These are phyloP conservation scores for Microascus cirrosus DNA, from an alignment of 2,329 filamentous ascomycete genomes.

Conservation along the genomic window DNA sequence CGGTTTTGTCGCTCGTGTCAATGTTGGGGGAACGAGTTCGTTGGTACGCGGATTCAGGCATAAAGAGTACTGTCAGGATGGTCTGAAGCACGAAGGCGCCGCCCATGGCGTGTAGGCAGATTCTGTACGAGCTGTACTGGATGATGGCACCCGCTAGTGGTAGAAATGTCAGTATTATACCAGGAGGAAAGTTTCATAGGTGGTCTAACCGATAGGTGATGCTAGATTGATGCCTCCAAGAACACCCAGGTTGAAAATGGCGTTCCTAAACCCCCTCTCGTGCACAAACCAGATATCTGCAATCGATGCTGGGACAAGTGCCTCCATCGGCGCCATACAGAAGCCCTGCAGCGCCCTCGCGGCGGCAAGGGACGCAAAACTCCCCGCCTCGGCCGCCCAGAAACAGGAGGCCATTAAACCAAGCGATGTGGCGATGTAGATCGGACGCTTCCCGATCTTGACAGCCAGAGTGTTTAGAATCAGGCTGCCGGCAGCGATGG, in stretches of 20 bases:
- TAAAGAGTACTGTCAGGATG: conserved; percentile 26
- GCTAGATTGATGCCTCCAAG: conserved; percentile 28
- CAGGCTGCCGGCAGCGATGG: conserved; percentile 21
- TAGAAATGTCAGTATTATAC: neutral
- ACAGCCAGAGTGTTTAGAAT: conserved; percentile 22
- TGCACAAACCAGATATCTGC: conserved; percentile 30
- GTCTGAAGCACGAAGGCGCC: conserved; percentile 24
- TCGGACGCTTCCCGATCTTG: conserved; percentile 23
- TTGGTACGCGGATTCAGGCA: conserved; percentile 26
- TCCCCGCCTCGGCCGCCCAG: conserved; percentile 19
- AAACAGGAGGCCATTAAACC: conserved; percentile 21
- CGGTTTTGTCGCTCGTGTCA: conserved; percentile 8
- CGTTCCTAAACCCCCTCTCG: conserved; percentile 25
- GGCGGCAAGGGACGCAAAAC: conserved; percentile 18
- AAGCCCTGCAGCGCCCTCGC: conserved; percentile 20
- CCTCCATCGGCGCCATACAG: conserved; percentile 26
- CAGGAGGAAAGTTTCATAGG: neutral
- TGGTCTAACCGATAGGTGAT: conserved; percentile 21
- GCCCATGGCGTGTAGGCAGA: conserved; percentile 24
- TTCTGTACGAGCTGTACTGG: conserved; percentile 20
- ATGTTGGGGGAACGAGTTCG: conserved; percentile 12
- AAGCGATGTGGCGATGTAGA: conserved; percentile 21
- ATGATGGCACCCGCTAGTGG: conserved; percentile 23
- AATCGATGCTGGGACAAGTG: conserved; percentile 25
- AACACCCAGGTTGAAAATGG: conserved; percentile 28